phyloP scores from a whole-genome alignment of 2,329 filamentous ascomycete species.

The Botrytis porri region DNA sequence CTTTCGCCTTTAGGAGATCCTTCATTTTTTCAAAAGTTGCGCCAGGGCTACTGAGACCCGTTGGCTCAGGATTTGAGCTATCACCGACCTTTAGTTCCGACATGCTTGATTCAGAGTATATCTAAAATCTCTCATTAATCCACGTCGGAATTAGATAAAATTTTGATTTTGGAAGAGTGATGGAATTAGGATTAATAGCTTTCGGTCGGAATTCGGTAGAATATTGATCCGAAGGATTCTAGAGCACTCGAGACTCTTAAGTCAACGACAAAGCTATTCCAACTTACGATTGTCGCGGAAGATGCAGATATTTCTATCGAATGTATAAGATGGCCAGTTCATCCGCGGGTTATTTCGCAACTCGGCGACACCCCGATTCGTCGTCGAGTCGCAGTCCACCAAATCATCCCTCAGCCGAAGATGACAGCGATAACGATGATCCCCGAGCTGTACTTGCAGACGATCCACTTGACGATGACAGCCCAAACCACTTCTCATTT shows the following conservation, averaged over 20 bases:
- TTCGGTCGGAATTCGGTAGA: background rate
- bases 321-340: constrained; percentile 38
- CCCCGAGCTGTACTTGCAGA: constrained; percentile 47
- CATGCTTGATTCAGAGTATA: background rate
- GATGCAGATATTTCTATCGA: constrained; percentile 23
- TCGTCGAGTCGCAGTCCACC: constrained; percentile 32
- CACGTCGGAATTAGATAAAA: background rate
- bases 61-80: constrained; percentile 1
- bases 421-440: constrained; percentile 45
- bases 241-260: constrained; percentile 3
- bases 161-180: background rate
- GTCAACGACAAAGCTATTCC: constrained; percentile 1
- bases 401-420: constrained; percentile 29
- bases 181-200: background rate
- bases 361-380: constrained; percentile 26
- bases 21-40: constrained; percentile 49
- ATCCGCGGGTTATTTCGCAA: constrained; percentile 30
- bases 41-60: constrained; percentile 22
- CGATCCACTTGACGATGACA: constrained; percentile 51
- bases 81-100: background rate
- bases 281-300: background rate
- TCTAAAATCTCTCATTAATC: background rate
- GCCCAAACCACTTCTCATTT: constrained; percentile 60
- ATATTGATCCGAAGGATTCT: constrained; percentile 11
- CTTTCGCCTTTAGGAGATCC: constrained; percentile 54